A percentile compares a stretch with the other conserved stretches of the same genome.
These are phyloP conservation scores for Thamnidium elegans DNA, from an alignment of 192 early-diverging fungal genomes.

Conservation along the genomic window DNA sequence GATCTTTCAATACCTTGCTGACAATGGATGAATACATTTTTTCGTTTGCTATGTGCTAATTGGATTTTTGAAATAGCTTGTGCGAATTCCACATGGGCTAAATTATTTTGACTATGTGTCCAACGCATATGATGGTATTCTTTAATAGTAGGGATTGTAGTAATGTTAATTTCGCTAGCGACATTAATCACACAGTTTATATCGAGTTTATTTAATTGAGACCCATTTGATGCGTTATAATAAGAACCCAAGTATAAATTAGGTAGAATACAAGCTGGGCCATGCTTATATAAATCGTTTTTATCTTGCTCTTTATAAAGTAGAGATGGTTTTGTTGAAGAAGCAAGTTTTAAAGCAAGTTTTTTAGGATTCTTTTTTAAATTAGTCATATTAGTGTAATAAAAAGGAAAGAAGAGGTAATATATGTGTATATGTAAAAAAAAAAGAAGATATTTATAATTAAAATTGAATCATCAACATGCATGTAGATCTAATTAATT, in stretches of 20 bases:
- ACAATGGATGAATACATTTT: constrained; percentile 78
- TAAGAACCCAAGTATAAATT: constrained; percentile 64
- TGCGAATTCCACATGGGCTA: constrained; percentile 53
- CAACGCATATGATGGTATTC: constrained; percentile 63
- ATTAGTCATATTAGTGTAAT: background rate
- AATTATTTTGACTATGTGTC: constrained; percentile 69
- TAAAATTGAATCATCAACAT: constrained; percentile 3
- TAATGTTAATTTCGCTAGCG: constrained; percentile 58
- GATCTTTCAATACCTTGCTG: constrained; percentile 86
- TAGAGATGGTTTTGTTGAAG: background rate
- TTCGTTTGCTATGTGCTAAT: constrained; percentile 45
- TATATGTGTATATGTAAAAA: constrained; percentile 2
- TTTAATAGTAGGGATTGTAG: constrained; percentile 22
- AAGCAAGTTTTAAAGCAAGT: constrained; percentile 6
- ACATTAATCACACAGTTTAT: constrained; percentile 69
- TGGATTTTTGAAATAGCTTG: constrained; percentile 69
- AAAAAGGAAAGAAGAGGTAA: too few relatives aligned
- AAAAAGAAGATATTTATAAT: background rate
- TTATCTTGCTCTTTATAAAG: background rate
- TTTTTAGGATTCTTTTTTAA: constrained; percentile 15
- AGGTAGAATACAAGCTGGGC: constrained; percentile 64
- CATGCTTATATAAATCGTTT: constrained; percentile 42
- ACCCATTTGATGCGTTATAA: constrained; percentile 53
- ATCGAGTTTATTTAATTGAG: constrained; percentile 43
- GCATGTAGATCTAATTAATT: constrained; percentile 17